Conservation (phyloP, 345 rosid species). For the Boechera stricta region DNA sequence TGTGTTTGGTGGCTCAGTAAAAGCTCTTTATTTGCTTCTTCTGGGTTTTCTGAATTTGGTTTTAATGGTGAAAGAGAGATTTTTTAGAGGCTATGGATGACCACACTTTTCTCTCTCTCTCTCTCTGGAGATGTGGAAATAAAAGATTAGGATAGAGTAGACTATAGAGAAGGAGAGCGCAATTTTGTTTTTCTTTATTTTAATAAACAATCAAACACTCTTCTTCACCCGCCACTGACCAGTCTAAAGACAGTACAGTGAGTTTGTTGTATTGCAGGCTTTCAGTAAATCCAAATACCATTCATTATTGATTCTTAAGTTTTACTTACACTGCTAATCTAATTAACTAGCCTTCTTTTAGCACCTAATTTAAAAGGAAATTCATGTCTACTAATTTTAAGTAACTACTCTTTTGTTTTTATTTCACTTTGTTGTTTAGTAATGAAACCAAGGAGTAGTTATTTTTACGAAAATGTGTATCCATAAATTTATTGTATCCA, state of each 20-base stretch:
- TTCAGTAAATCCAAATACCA: slow-evolving; percentile 19
- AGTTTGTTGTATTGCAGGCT: slow-evolving; percentile 25
- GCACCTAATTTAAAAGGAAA: not conserved
- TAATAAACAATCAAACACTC: slow-evolving; percentile 6
- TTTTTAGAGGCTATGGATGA: slow-evolving; percentile 14
- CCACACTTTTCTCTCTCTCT: slow-evolving; percentile 34
- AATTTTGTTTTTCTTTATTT: not conserved
- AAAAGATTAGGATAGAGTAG: slow-evolving; percentile 29
- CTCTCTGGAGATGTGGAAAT: slow-evolving; percentile 13
- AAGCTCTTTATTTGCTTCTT: slow-evolving; percentile 29
- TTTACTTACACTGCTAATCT: slow-evolving; percentile 5
- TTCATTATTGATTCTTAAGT: slow-evolving; percentile 19
- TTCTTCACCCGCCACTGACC: slow-evolving; percentile 30
- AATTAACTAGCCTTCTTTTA: not conserved
- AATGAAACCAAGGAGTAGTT: not conserved
- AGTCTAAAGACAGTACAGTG: slow-evolving; percentile 28
- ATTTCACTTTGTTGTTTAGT: not conserved
- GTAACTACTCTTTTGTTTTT: not conserved
- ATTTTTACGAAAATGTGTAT: too few species aligned
- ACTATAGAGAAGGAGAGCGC: not conserved
- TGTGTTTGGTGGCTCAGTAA: slow-evolving; percentile 47
- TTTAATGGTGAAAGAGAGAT: slow-evolving; percentile 39
- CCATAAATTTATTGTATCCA: too few species aligned
- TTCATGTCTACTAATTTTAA: not conserved
- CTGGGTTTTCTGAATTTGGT: slow-evolving; percentile 33